Evolutionary conservation across 1,284 basidiomycete genomes (phyloP), one percentile per base, ranked within the genome.

Genomic region (Acaromyces ingoldii): DNA sequence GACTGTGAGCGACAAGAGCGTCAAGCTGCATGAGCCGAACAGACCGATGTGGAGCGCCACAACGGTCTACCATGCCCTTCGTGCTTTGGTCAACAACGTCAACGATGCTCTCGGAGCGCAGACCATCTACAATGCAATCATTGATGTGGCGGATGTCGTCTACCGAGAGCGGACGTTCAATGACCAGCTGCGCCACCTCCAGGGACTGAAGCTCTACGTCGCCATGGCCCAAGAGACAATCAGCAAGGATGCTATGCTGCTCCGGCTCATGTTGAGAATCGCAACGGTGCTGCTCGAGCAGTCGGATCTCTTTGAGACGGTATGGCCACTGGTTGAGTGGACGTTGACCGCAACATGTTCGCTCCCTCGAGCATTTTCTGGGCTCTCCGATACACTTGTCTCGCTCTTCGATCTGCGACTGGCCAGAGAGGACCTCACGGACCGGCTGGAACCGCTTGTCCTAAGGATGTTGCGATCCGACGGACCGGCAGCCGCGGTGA

Each of bases 171-270:
- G 84, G n/a, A 80, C 96, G 37, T 81, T 93, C 58, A 89, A 89
- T 69, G 89, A 95, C 68, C 89, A 95, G 73, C 76, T 85, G 39
- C 84, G 91, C 5, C 78, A 87, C 26, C 73, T 92, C 28, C 85
- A 88, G 51, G 82, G 84, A 0, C 77, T 95, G 22, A 83, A 63
- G 4, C 52, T 70, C 10, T 70, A 62, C 43, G 34, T 68, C 22
- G 58, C 67, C 3, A 51, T 66, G 53, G 56, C 50, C 26, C 53
- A 43, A 17, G 54, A 52, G 29, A 17, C 39, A 6, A 44, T 70
- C 49, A 46, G 48, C 46, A 26, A 26, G 3, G 55, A 60, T 31
- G 41, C 52, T 0, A 48, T 60, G 11, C 61, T 76, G 2, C 65
- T 70, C 19, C 52, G 45, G 38, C 79, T 83, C 1, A 77, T 95